Percentiles rank a stretch among this genome's conserved stretches.
Conservation (phyloP, 208 protist species). For the Acanthamoeba lenticulata region DNA sequence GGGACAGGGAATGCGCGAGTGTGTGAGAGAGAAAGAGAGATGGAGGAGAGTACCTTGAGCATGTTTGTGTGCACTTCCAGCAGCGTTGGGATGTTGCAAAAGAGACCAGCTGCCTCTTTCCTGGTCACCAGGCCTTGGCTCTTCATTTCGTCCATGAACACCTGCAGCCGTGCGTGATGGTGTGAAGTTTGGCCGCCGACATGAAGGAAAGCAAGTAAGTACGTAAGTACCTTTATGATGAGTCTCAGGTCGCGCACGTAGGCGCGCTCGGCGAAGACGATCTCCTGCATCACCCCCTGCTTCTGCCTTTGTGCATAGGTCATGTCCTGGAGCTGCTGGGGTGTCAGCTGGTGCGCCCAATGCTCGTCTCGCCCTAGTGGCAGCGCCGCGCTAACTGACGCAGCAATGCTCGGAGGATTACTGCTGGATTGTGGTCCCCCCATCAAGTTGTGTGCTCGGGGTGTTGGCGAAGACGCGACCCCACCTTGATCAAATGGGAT, state of each 20-base stretch:
- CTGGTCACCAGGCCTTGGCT: not conserved
- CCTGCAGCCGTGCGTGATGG: not conserved
- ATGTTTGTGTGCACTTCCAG: conserved; percentile 11
- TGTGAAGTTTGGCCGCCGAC: not conserved
- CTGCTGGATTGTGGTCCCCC: not conserved
- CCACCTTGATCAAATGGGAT: not conserved
- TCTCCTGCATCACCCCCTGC: not conserved
- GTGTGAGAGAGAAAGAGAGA: not conserved
- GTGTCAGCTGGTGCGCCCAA: not conserved
- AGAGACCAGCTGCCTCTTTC: not conserved
- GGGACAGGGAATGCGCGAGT: not conserved
- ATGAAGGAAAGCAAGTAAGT: not conserved
- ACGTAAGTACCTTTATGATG: not conserved
- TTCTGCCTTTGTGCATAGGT: not conserved
- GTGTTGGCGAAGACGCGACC: not conserved
- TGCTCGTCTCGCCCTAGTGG: not conserved
- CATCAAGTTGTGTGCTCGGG: not conserved
- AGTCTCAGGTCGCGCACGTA: not conserved
- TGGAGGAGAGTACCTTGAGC: not conserved
- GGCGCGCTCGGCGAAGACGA: not conserved
- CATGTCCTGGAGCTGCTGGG: not conserved
- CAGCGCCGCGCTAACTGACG: not conserved
- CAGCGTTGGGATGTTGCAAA: conserved; percentile 52
- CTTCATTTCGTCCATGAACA: conserved; percentile 34
- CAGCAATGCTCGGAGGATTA: not conserved